Percentiles rank a stretch among this genome's conserved stretches.
phyloP scores from a whole-genome alignment of 2,329 filamentous ascomycete genomes.

The Xylariaceae sp. region DNA sequence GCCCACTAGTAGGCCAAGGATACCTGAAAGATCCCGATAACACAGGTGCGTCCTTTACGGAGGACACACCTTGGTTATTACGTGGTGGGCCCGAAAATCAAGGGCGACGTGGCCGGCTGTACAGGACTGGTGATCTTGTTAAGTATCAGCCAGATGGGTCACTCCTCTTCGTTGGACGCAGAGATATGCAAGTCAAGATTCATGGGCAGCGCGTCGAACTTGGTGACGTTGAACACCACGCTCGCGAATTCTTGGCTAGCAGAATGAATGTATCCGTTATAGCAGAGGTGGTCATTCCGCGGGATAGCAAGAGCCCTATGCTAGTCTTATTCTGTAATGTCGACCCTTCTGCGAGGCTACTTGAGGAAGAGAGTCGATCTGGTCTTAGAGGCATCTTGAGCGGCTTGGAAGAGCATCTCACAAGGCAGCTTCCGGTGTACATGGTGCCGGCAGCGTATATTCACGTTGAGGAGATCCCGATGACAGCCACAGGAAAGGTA shows the following conservation, averaged over 20 bases:
- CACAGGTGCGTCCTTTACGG: constrained; percentile 43
- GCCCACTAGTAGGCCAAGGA: constrained; percentile 42
- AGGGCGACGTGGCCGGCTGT: constrained; percentile 27
- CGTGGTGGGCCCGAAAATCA: neutral
- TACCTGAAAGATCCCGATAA: constrained; percentile 45
- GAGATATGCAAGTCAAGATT: too few relatives aligned
- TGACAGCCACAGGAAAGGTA: constrained; percentile 12
- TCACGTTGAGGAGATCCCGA: constrained; percentile 2
- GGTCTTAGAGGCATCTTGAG: too few relatives aligned
- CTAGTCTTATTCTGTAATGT: too few relatives aligned
- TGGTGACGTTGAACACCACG: neutral
- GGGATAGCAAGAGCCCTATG: too few relatives aligned
- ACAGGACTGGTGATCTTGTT: constrained; percentile 42
- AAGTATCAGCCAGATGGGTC: constrained; percentile 40
- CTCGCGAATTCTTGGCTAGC: too few relatives aligned
- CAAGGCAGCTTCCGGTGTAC: constrained; percentile 1
- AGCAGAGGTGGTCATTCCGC: too few relatives aligned
- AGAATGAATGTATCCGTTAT: too few relatives aligned
- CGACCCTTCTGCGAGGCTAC: too few relatives aligned
- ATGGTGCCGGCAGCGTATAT: constrained; percentile 17
- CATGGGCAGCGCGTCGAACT: neutral
- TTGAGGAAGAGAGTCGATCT: too few relatives aligned
- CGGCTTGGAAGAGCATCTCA: too few relatives aligned
- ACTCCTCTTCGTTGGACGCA: constrained; percentile 28
- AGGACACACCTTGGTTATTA: constrained; percentile 38